phyloP scores from a whole-genome alignment of 805 yeast species.

The Zygosaccharomyces siamensis region DNA sequence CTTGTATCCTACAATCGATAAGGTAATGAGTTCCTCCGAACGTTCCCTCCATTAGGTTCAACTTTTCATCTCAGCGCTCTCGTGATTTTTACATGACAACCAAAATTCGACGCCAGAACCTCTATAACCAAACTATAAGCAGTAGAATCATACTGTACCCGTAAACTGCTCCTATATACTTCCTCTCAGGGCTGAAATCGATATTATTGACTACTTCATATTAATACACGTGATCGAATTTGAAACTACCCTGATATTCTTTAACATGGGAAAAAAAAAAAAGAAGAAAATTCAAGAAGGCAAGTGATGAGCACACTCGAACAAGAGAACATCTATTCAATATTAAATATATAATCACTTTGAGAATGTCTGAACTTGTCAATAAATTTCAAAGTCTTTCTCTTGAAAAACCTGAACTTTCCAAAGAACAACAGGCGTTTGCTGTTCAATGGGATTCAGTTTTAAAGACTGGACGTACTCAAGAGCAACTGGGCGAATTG shows the following conservation, averaged over 20 bases:
- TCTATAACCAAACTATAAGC: background rate
- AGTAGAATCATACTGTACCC: background rate
- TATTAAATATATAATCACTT: background rate
- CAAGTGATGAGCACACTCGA: background rate
- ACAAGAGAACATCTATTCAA: background rate
- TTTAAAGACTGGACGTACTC: slow-evolving; percentile 49
- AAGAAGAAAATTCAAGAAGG: slow-evolving; percentile 1
- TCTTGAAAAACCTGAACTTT: slow-evolving; percentile 30
- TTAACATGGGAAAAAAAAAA: background rate
- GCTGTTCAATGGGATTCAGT: slow-evolving; percentile 76
- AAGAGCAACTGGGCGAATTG: slow-evolving; percentile 50
- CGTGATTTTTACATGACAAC: background rate
- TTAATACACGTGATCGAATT: background rate
- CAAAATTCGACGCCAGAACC: background rate
- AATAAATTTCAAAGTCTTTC: slow-evolving; percentile 27
- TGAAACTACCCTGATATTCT: background rate
- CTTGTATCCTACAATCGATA: background rate
- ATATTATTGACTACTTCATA: background rate
- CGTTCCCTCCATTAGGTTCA: background rate
- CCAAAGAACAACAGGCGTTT: slow-evolving; percentile 59
- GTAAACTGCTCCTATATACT: background rate
- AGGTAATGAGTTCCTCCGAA: no score
- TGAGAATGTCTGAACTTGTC: slow-evolving; percentile 30
- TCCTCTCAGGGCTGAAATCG: background rate
- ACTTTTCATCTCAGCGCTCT: slow-evolving; percentile 1